Conservation (phyloP, 1,284 basidiomycete genomes). For the Ceratobasidium sp. region DNA sequence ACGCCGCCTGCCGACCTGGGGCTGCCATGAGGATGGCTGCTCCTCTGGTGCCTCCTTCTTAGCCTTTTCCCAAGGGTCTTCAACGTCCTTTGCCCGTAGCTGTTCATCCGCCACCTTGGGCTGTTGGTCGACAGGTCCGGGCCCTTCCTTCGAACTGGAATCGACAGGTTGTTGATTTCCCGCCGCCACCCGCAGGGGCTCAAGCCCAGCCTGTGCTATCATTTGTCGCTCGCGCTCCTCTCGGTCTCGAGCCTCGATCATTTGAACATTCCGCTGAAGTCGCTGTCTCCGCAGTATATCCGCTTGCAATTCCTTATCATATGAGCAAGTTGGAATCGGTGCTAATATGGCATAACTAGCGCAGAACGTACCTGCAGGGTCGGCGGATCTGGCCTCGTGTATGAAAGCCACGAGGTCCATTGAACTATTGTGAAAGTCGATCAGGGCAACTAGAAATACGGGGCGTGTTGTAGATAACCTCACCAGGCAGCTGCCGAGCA, state of each 20-base stretch:
- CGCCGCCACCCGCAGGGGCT: neutral
- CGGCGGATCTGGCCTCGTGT: conserved; percentile 45
- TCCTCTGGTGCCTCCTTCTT: conserved; percentile 15
- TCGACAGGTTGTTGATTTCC: neutral
- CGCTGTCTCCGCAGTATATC: conserved; percentile 44
- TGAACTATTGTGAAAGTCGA: conserved; percentile 42
- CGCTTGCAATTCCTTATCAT: conserved; percentile 44
- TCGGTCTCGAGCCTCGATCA: conserved; percentile 45
- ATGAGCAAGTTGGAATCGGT: neutral
- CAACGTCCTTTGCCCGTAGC: neutral
- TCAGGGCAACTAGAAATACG: neutral
- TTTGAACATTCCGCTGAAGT: conserved; percentile 43
- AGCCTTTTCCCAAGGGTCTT: conserved; percentile 33
- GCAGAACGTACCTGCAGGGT: conserved; percentile 42
- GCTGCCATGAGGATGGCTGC: conserved; percentile 20
- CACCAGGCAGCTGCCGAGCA: conserved; percentile 35
- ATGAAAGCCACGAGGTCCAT: conserved; percentile 47
- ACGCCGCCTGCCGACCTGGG: neutral
- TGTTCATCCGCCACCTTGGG: neutral
- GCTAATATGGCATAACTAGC: neutral
- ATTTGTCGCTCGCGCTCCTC: conserved; percentile 43
- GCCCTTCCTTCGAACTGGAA: neutral
- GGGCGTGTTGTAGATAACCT: neutral
- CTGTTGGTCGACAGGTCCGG: neutral
- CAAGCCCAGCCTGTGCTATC: conserved; percentile 39